A percentile compares a stretch with the other conserved stretches of the same genome.
phyloP scores from a whole-genome alignment of 441 rosid genomes.

The Eruca vesicaria region DNA sequence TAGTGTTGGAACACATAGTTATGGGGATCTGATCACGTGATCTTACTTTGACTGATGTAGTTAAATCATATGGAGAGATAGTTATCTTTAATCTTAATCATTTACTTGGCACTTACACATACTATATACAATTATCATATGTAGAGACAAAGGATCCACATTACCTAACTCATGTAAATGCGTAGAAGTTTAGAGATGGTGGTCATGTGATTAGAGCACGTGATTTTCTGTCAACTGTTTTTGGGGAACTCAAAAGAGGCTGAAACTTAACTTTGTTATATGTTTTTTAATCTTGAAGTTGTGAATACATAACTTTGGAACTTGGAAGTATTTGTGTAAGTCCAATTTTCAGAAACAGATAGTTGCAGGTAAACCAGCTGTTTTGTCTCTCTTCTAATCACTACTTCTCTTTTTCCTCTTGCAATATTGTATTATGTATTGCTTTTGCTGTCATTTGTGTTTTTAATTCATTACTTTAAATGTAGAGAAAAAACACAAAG shows the following conservation, averaged over 20 bases:
- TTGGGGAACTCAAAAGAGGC: slow-evolving; percentile 38
- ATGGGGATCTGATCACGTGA: slow-evolving; percentile 43
- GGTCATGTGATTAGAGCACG: slow-evolving; percentile 38
- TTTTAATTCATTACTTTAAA: not conserved
- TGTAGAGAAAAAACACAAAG: too few relatives aligned
- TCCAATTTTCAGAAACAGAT: not conserved
- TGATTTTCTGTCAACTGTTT: slow-evolving; percentile 28
- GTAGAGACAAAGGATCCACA: slow-evolving; percentile 29
- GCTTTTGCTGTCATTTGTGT: not conserved
- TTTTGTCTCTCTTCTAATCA: slow-evolving; percentile 31
- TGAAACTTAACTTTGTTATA: slow-evolving; percentile 27
- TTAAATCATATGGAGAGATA: not conserved
- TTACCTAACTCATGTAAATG: slow-evolving; percentile 31
- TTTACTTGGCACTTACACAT: slow-evolving; percentile 9
- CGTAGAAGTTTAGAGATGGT: slow-evolving; percentile 26
- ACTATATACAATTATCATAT: slow-evolving; percentile 6
- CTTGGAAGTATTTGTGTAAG: slow-evolving; percentile 13
- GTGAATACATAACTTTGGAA: slow-evolving; percentile 24
- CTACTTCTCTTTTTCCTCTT: not conserved
- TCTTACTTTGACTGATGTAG: slow-evolving; percentile 32
- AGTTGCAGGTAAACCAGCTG: slow-evolving; percentile 26
- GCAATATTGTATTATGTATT: not conserved
- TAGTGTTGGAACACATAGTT: slow-evolving; percentile 26
- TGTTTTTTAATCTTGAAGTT: not conserved
- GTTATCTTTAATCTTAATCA: slow-evolving; percentile 31